phyloP scores from a whole-genome alignment of 2,329 filamentous ascomycete genomes.

The Fusarium redolens region DNA sequence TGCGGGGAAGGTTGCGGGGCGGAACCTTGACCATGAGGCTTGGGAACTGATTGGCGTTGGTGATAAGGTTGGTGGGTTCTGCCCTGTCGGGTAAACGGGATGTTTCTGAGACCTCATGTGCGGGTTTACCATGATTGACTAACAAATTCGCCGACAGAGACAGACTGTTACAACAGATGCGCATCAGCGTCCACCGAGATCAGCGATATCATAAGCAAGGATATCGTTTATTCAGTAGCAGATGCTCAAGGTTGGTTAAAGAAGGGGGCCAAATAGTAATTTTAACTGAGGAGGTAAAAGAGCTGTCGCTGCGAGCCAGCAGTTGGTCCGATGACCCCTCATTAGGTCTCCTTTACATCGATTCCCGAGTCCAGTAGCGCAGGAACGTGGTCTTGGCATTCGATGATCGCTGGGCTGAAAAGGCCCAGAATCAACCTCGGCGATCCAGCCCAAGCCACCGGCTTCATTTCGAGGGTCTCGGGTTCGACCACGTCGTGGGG shows the following conservation, averaged over 20 bases:
- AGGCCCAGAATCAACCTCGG: background rate
- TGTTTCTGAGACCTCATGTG: background rate
- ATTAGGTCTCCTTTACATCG: background rate
- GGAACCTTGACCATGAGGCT: background rate
- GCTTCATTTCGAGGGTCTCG: background rate
- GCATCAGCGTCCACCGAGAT: background rate
- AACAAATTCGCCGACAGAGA: background rate
- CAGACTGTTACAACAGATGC: background rate
- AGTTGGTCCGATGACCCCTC: background rate
- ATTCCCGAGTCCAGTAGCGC: background rate
- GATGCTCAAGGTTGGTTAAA: background rate
- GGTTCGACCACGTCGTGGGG: background rate
- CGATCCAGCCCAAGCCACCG: slow-evolving; percentile 1
- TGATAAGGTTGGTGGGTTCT: background rate
- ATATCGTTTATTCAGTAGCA: fast-evolving
- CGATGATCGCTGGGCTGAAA: background rate
- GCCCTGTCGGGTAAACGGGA: background rate
- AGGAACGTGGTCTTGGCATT: background rate
- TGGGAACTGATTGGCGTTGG: background rate
- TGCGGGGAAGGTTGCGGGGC: background rate
- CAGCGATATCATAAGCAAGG: background rate
- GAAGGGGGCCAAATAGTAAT: background rate
- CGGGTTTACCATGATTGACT: background rate
- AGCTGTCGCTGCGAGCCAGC: no score
- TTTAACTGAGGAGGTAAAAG: background rate